Percentiles rank a stretch among this genome's conserved stretches.
These are phyloP conservation scores for Teunomyces tritomae DNA, from an alignment of 805 yeast genomes.

Conservation along the genomic window DNA sequence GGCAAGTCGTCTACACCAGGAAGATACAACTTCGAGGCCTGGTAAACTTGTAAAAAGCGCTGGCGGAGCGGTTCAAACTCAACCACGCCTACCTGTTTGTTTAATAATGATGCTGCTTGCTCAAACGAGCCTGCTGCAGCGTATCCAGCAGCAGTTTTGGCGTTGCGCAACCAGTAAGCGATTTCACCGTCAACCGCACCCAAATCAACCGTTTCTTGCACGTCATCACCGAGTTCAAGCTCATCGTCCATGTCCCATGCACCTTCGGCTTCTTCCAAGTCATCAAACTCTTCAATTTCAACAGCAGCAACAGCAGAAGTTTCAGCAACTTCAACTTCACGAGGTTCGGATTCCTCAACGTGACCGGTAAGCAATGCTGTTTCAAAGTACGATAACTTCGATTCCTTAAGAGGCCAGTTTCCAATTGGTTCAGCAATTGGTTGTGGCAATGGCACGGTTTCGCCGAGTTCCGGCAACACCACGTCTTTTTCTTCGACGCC, in stretches of 20 bases:
- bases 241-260: conserved; percentile 85
- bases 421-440: conserved; percentile 46
- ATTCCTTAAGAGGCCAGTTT: conserved; percentile 82
- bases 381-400: conserved; percentile 79
- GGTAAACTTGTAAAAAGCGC: conserved; percentile 81
- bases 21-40: conserved; percentile 71
- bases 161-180: conserved; percentile 81
- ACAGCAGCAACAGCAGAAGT: conserved; percentile 1
- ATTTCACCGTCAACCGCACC: conserved; percentile 54
- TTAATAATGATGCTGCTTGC: conserved; percentile 88
- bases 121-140: conserved; percentile 97
- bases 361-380: conserved; percentile 72
- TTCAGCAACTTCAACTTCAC: conserved; percentile 37
- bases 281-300: conserved; percentile 19
- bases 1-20: conserved; percentile 75
- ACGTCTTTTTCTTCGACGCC: conserved; percentile 64
- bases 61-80: conserved; percentile 84
- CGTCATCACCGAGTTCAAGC: conserved; percentile 58
- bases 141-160: conserved; percentile 86
- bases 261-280: conserved; percentile 50
- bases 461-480: conserved; percentile 54
- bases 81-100: conserved; percentile 83
- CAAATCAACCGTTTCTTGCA: conserved; percentile 10
- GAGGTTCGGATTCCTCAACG: conserved; percentile 54
- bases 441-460: conserved; percentile 42